Conservation (phyloP, 2,329 filamentous ascomycete genomes). For the Fonsecaea multimorphosa region DNA sequence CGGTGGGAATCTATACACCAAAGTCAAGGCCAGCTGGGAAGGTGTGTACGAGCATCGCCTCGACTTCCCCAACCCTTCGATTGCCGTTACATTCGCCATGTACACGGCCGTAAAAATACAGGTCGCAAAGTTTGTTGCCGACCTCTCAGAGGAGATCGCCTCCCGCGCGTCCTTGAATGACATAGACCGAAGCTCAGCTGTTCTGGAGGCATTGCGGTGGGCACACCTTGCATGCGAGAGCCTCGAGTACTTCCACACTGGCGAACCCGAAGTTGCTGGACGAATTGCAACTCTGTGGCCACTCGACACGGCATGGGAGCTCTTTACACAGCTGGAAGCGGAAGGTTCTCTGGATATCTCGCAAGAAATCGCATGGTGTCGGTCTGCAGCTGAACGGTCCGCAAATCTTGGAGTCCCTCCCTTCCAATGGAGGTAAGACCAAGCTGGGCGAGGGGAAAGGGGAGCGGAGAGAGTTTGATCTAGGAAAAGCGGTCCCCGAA, state of each 20-base stretch:
- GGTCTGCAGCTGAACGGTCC: conserved; percentile 25
- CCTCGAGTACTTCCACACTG: conserved; percentile 34
- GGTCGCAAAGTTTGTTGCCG: conserved; percentile 25
- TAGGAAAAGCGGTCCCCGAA: not conserved
- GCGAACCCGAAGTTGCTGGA: conserved; percentile 19
- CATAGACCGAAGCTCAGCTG: conserved; percentile 19
- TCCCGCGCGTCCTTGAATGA: conserved; percentile 15
- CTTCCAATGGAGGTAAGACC: conserved; percentile 28
- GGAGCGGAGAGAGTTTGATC: not conserved
- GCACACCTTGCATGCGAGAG: conserved; percentile 31
- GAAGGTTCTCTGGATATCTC: conserved; percentile 24
- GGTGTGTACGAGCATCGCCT: conserved; percentile 23
- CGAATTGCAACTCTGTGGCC: conserved; percentile 32
- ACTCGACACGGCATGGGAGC: conserved; percentile 31
- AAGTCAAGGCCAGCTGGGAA: conserved; percentile 24
- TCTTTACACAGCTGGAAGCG: conserved; percentile 18
- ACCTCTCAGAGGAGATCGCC: conserved; percentile 22
- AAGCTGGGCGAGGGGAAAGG: not conserved
- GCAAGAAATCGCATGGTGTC: conserved; percentile 31
- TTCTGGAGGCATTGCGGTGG: conserved; percentile 32
- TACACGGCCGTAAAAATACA: conserved; percentile 34
- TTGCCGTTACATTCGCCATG: conserved; percentile 28
- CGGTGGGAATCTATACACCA: conserved; percentile 20
- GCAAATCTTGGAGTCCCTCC: conserved; percentile 26
- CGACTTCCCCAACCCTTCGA: conserved; percentile 22